phyloP scores from a whole-genome alignment of 768 basidiomycete species.

The Sarcodon aspratus region DNA sequence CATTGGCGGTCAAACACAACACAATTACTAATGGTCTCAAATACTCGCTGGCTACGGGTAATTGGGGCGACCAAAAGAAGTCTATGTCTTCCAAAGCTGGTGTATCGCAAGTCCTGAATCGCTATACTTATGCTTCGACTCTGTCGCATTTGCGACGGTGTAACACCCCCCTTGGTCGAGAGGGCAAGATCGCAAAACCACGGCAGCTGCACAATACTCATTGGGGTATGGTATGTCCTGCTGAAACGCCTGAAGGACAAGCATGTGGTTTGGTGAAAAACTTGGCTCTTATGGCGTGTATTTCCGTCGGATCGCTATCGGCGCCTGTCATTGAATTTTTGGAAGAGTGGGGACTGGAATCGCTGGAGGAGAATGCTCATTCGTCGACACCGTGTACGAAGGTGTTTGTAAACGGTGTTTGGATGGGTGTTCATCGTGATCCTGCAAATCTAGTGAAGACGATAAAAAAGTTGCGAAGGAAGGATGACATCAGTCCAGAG shows the following conservation, averaged over 20 bases:
- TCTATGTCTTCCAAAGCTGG: constrained; percentile 97
- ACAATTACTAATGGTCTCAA: constrained; percentile 98
- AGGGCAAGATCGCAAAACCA: constrained; percentile 98
- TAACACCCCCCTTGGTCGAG: constrained; percentile 95
- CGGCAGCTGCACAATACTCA: constrained; percentile 99
- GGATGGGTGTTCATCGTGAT: constrained; percentile 98
- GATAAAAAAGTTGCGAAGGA: constrained; percentile 83
- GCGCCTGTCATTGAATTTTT: constrained; percentile 96
- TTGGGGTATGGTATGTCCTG: constrained; percentile 99
- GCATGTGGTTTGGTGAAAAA: constrained; percentile 99
- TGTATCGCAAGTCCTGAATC: constrained; percentile 96
- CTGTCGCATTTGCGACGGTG: constrained; percentile 95
- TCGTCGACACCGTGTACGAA: constrained; percentile 80
- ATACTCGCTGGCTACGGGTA: constrained; percentile 96
- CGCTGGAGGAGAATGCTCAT: constrained; percentile 87
- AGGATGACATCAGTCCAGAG: constrained; percentile 92
- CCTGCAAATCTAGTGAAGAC: constrained; percentile 88
- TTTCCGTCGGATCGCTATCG: constrained; percentile 93
- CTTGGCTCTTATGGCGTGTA: constrained; percentile 92
- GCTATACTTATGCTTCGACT: constrained; percentile 98
- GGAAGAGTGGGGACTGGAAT: constrained; percentile 97
- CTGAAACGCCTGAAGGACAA: constrained; percentile 98
- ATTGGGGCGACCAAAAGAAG: constrained; percentile 99
- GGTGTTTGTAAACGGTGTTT: constrained; percentile 98
- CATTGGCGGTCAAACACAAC: constrained; percentile 87